Evolutionary conservation across 495 filamentous ascomycete genomes (phyloP).

Genomic region (Penicillium canescens): DNA sequence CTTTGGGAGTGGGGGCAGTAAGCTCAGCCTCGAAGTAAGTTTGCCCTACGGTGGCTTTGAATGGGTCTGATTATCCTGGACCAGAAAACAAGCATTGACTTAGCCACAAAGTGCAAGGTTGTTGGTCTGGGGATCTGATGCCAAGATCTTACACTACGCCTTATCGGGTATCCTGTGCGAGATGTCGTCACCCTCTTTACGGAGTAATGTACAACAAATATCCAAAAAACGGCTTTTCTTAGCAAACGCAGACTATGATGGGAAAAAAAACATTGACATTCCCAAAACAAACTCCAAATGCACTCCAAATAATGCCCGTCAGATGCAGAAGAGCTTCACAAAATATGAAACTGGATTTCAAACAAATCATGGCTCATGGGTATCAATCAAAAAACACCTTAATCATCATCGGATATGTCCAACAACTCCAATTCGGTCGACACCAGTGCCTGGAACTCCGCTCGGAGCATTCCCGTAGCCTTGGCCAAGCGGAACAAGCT

Average conservation of each 20-base stretch:
- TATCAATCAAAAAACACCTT: conserved; percentile 25
- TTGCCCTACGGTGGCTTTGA: background rate
- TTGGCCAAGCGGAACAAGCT: conserved; percentile 81
- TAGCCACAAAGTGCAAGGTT: background rate
- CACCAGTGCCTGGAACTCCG: conserved; percentile 81
- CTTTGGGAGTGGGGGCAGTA: background rate
- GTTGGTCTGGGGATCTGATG: background rate
- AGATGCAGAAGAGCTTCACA: conserved; percentile 11
- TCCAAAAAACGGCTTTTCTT: too few species aligned
- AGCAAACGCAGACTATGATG: background rate
- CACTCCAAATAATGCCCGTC: conserved; percentile 6
- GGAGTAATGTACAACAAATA: too few species aligned
- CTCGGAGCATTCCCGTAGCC: conserved; percentile 74
- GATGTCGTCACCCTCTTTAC: background rate
- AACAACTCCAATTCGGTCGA: conserved; percentile 78
- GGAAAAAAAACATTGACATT: background rate
- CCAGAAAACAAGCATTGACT: background rate
- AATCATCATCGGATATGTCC: conserved; percentile 71
- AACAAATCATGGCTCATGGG: conserved; percentile 21
- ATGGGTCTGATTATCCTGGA: background rate
- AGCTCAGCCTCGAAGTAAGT: background rate
- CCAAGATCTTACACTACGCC: background rate
- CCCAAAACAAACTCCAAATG: background rate
- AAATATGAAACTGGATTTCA: conserved; percentile 9
- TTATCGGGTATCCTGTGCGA: conserved; percentile 7